These are phyloP conservation scores for Ustulina deusta DNA, from an alignment of 2,329 filamentous ascomycete genomes.

Conservation along the genomic window DNA sequence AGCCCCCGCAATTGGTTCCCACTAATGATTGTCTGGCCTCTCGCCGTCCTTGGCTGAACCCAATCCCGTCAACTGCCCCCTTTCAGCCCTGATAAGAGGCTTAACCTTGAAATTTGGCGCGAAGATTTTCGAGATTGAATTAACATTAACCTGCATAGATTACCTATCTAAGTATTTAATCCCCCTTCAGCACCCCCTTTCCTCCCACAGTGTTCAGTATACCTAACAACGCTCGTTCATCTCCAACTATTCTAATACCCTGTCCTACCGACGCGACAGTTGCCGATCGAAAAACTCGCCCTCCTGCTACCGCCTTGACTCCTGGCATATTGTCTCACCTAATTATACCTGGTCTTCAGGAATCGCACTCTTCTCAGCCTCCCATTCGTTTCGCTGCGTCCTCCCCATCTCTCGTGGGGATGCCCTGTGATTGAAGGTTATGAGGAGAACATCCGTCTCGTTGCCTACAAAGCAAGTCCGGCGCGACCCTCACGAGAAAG, in stretches of 20 bases:
- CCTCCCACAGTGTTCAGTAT: slow-evolving; percentile 11
- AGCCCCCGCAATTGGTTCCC: slow-evolving; percentile 17
- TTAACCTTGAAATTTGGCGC: slow-evolving; percentile 31
- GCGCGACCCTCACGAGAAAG: slow-evolving; percentile 74
- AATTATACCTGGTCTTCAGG: slow-evolving; percentile 10
- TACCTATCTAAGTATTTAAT: slow-evolving; percentile 3
- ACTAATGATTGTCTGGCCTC: slow-evolving; percentile 5
- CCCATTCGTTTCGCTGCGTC: slow-evolving; percentile 31
- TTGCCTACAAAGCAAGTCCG: slow-evolving; percentile 70
- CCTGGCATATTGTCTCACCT: slow-evolving; percentile 5
- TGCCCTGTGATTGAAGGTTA: slow-evolving; percentile 53
- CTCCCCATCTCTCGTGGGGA: slow-evolving; percentile 43
- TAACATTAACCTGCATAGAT: slow-evolving; percentile 17
- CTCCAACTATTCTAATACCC: slow-evolving; percentile 5
- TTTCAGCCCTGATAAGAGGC: slow-evolving; percentile 35
- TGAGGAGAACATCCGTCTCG: slow-evolving; percentile 75
- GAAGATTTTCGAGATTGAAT: slow-evolving; percentile 35
- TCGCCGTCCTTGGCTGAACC: slow-evolving; percentile 4
- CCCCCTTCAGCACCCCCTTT: slow-evolving; percentile 11
- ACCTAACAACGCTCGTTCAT: slow-evolving; percentile 33
- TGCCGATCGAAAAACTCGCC: slow-evolving; percentile 10
- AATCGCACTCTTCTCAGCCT: slow-evolving; percentile 25
- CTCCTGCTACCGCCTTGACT: slow-evolving; percentile 12
- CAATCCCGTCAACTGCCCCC: slow-evolving; percentile 21
- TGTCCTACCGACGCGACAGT: slow-evolving; percentile 13